Evolutionary conservation across 2,329 filamentous ascomycete genomes (phyloP).

Genomic region (Fusarium robinianum): DNA sequence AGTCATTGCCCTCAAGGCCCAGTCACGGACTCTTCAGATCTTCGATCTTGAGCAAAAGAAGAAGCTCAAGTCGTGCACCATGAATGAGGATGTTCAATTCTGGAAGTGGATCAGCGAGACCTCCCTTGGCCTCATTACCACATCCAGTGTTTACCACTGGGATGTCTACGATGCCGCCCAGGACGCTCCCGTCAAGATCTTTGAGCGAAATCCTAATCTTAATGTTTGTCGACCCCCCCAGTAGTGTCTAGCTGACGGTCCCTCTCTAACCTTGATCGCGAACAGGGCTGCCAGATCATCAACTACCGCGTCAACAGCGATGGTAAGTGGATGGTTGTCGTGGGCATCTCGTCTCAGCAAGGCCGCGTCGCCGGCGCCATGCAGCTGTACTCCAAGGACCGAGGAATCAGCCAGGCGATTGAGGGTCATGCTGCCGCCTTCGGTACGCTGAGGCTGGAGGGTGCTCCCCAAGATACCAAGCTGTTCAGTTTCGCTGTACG

Average conservation of each 20-base stretch:
- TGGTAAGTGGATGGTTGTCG: conserved; percentile 97
- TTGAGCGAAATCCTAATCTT: conserved; percentile 91
- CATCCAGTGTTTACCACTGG: conserved; percentile 94
- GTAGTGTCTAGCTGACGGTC: not conserved
- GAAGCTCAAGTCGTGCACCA: conserved; percentile 95
- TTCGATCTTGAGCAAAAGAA: conserved; percentile 92
- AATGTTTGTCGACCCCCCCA: conserved; percentile 60
- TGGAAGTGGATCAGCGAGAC: conserved; percentile 99
- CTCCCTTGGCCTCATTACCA: conserved; percentile 87
- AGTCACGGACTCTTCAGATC: conserved; percentile 93
- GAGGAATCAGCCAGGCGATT: conserved; percentile 96
- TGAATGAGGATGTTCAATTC: conserved; percentile 97
- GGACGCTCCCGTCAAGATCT: conserved; percentile 82
- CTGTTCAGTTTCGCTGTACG: conserved; percentile 97
- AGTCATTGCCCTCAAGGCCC: conserved; percentile 95
- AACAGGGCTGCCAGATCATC: conserved; percentile 94
- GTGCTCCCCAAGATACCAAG: conserved; percentile 87
- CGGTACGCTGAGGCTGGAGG: conserved; percentile 85
- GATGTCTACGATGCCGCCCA: conserved; percentile 88
- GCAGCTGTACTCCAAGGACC: conserved; percentile 95
- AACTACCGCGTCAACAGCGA: conserved; percentile 97
- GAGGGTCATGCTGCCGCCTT: conserved; percentile 97
- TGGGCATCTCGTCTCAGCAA: conserved; percentile 92
- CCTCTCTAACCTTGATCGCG: conserved; percentile 24
- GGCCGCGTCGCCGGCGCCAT: conserved; percentile 94